A percentile compares a stretch with the other conserved stretches of the same genome.
Evolutionary conservation across 2,329 filamentous ascomycete species (phyloP).

Genomic region (Claviceps sp.): DNA sequence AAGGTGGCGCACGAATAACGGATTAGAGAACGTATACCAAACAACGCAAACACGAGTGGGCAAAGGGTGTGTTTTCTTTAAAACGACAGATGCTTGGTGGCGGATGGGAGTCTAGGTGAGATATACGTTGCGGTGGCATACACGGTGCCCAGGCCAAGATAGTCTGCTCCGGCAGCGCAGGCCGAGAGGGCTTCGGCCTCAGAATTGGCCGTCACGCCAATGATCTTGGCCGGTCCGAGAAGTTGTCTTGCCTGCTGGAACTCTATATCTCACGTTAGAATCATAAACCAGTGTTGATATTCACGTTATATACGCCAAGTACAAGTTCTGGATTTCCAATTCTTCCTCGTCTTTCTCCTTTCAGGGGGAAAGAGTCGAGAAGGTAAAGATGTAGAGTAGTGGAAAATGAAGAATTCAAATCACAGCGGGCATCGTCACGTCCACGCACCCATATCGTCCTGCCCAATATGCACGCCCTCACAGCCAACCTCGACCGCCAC

Average conservation of each 20-base stretch:
- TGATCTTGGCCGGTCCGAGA: constrained; percentile 64
- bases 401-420: background rate
- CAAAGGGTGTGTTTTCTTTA: background rate
- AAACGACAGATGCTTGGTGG: background rate
- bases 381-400: too few species aligned
- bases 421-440: background rate
- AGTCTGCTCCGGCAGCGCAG: constrained; percentile 66
- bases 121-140: constrained; percentile 69
- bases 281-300: background rate
- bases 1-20: background rate
- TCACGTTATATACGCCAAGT: background rate
- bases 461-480: constrained; percentile 87
- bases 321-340: too few species aligned
- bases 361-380: background rate
- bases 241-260: constrained; percentile 46
- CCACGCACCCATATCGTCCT: constrained; percentile 71
- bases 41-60: too few species aligned
- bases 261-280: background rate
- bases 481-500: constrained; percentile 75
- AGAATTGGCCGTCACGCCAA: constrained; percentile 76
- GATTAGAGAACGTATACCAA: background rate
- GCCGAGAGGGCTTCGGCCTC: constrained; percentile 60
- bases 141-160: constrained; percentile 81
- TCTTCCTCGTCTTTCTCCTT: background rate
- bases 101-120: background rate